A percentile compares a stretch with the other conserved stretches of the same genome.
phyloP scores from a whole-genome alignment of 306 rosid genomes.

The Potentilla sterilis region DNA sequence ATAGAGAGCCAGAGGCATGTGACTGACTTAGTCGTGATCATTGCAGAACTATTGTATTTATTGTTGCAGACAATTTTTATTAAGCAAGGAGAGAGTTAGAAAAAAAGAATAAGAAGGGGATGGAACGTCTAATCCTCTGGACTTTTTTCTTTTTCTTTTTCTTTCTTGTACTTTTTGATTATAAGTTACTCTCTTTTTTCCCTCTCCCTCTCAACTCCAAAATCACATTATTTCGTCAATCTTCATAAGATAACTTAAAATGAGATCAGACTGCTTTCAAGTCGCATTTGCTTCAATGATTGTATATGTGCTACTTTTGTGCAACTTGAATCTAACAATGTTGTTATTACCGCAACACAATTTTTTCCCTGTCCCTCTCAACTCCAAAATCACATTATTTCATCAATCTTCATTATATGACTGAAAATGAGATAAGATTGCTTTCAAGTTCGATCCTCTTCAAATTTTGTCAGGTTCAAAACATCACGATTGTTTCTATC shows the following conservation, averaged over 20 bases:
- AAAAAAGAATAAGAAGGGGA: slow-evolving; percentile 12
- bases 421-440: too few relatives aligned
- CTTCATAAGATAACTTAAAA: too few relatives aligned
- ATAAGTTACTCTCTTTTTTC: background rate
- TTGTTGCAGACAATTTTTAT: slow-evolving; percentile 9
- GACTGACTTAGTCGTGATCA: background rate
- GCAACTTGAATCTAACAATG: too few relatives aligned
- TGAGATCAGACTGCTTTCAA: too few relatives aligned
- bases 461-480: too few relatives aligned
- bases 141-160: background rate
- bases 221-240: too few relatives aligned
- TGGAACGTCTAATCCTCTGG: background rate
- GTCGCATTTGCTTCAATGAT: too few relatives aligned
- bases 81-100: slow-evolving; percentile 3
- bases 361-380: background rate
- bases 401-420: too few relatives aligned
- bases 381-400: background rate
- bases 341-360: too few relatives aligned
- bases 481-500: too few relatives aligned
- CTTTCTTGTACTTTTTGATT: background rate
- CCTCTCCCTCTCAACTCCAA: background rate
- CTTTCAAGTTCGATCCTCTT: too few relatives aligned
- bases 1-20: background rate
- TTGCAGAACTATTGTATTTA: slow-evolving; percentile 12
- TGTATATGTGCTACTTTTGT: too few relatives aligned